Conservation (phyloP, 495 filamentous ascomycete genomes). For the Beverwykella pulmonaria region DNA sequence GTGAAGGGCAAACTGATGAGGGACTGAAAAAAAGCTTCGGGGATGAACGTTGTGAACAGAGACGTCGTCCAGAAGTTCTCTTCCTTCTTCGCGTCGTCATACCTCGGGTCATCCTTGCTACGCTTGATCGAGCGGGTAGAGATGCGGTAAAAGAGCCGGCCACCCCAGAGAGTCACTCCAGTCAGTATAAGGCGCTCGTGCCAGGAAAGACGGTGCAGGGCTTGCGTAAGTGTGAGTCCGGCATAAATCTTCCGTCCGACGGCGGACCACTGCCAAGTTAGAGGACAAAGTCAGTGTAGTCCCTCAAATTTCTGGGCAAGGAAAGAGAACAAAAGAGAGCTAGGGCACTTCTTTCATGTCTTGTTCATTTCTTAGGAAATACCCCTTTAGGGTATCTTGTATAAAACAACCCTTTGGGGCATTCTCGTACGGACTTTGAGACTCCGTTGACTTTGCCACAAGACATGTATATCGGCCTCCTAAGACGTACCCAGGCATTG, state of each 20-base stretch:
- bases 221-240: slow-evolving; percentile 47
- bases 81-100: slow-evolving; percentile 54
- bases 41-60: slow-evolving; percentile 55
- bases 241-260: slow-evolving; percentile 51
- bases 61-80: slow-evolving; percentile 58
- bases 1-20: slow-evolving; percentile 60
- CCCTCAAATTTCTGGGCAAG: too few relatives aligned
- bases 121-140: slow-evolving; percentile 49
- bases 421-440: too few relatives aligned
- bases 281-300: too few relatives aligned
- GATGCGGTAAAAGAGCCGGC: slow-evolving; percentile 57
- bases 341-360: too few relatives aligned
- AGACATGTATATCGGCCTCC: too few relatives aligned
- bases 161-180: slow-evolving; percentile 59
- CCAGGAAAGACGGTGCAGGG: slow-evolving; percentile 52
- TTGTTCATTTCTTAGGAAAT: too few relatives aligned
- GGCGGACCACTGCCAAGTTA: slow-evolving; percentile 62
- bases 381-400: too few relatives aligned
- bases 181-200: slow-evolving; percentile 56
- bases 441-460: too few relatives aligned
- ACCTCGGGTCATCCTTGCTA: slow-evolving; percentile 59
- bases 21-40: slow-evolving; percentile 56
- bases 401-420: too few relatives aligned
- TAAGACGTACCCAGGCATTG: too few relatives aligned
- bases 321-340: too few relatives aligned